These are phyloP conservation scores for Sporisorium sorghi DNA, from an alignment of 1,284 basidiomycete genomes.

Conservation along the genomic window DNA sequence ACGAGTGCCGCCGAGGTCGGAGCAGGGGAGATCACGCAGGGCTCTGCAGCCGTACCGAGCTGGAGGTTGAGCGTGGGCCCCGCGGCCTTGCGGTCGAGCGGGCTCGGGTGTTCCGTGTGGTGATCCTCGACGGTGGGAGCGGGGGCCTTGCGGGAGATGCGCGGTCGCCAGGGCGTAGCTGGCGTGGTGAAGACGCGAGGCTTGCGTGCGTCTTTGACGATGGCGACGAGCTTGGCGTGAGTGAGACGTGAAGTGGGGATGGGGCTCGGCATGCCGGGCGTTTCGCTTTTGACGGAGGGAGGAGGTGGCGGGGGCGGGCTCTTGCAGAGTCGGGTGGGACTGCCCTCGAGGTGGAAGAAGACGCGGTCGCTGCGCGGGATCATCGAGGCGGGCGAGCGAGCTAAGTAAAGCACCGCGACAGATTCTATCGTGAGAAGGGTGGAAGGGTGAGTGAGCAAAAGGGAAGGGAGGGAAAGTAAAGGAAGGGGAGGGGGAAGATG, in stretches of 20 bases:
- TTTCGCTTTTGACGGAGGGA: background rate
- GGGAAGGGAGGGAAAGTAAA: background rate
- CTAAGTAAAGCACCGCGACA: background rate
- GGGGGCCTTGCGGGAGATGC: constrained; percentile 25
- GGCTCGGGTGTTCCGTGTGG: constrained; percentile 21
- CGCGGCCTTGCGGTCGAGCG: constrained; percentile 29
- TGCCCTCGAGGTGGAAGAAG: constrained; percentile 20
- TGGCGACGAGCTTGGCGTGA: constrained; percentile 12
- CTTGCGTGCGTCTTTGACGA: constrained; percentile 21
- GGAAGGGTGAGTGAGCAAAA: background rate
- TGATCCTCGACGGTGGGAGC: constrained; percentile 4
- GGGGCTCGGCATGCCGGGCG: background rate
- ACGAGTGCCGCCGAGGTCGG: constrained; percentile 33
- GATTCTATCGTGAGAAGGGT: background rate
- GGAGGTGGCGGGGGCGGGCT: background rate
- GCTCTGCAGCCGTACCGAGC: constrained; percentile 13
- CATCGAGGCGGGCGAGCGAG: constrained; percentile 12
- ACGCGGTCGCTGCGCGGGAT: constrained; percentile 31
- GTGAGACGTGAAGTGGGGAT: background rate
- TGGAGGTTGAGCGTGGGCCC: constrained; percentile 12
- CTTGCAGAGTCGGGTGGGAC: constrained; percentile 9
- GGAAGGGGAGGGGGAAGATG: background rate
- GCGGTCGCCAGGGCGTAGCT: constrained; percentile 38
- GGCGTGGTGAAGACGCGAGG: constrained; percentile 16
- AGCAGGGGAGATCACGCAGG: constrained; percentile 13